Conservation (phyloP, 306 rosid species). For the Vigna angularis region DNA sequence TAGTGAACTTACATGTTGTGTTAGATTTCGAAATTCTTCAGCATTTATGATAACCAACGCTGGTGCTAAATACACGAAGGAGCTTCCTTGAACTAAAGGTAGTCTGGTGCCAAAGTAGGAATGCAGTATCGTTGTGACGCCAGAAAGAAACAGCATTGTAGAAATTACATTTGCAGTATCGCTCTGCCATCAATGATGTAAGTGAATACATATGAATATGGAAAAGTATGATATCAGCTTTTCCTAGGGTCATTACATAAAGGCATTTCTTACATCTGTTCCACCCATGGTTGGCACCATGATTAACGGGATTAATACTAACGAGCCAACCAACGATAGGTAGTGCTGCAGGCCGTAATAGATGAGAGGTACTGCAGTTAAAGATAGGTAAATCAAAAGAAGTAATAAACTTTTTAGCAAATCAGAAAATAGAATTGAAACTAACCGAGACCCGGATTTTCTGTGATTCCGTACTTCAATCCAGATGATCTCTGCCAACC, state of each 20-base stretch:
- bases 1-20: conserved; percentile 73
- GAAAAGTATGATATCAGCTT: conserved; percentile 14
- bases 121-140: conserved; percentile 81
- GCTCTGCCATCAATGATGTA: conserved; percentile 59
- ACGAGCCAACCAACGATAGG: conserved; percentile 90
- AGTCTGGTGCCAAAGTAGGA: conserved; percentile 86
- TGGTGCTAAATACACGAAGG: conserved; percentile 91
- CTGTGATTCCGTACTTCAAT: conserved; percentile 74
- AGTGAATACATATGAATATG: conserved; percentile 27
- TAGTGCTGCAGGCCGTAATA: conserved; percentile 91
- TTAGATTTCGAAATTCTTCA: conserved; percentile 79
- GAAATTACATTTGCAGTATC: conserved; percentile 92
- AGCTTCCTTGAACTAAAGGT: conserved; percentile 98
- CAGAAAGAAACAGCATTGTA: conserved; percentile 86
- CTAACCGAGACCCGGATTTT: conserved; percentile 80
- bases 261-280: conserved; percentile 73
- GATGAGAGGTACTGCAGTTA: conserved; percentile 70
- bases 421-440: conserved; percentile 30
- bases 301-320: conserved; percentile 77
- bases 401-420: not conserved
- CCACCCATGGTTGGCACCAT: conserved; percentile 89
- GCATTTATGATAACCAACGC: conserved; percentile 84
- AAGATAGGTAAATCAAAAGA: conserved; percentile 45
- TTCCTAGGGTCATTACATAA: conserved; percentile 8
- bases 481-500: conserved; percentile 56